Percentiles rank a stretch among this genome's conserved stretches.
These are phyloP conservation scores for Periconia digitata DNA, from an alignment of 2,329 filamentous ascomycete species.

Conservation along the genomic window DNA sequence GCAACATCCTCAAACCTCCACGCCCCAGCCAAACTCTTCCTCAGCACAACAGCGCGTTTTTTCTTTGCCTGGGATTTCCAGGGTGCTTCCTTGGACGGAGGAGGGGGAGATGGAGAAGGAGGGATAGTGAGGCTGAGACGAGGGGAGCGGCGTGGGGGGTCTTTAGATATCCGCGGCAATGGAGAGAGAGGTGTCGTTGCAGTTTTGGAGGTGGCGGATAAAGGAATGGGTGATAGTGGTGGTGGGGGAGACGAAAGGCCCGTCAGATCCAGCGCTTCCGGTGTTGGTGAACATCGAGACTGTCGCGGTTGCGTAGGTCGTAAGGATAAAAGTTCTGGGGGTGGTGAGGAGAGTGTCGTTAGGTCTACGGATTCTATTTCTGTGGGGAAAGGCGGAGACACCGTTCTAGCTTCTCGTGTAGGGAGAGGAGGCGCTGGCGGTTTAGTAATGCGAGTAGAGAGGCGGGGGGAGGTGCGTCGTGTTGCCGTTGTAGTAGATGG, in stretches of 20 bases:
- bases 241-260: slow-evolving; percentile 16
- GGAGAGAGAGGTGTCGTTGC: neutral
- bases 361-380: slow-evolving; percentile 26
- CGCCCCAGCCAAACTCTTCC: slow-evolving; percentile 34
- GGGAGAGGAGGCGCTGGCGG: slow-evolving; percentile 10
- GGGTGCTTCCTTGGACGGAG: slow-evolving; percentile 20
- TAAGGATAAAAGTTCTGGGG: too few relatives aligned
- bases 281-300: too few relatives aligned
- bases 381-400: too few relatives aligned
- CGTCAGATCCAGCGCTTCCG: too few relatives aligned
- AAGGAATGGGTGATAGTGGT: neutral
- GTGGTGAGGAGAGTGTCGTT: too few relatives aligned
- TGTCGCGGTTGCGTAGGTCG: too few relatives aligned
- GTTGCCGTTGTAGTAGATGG: neutral
- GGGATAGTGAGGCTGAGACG: slow-evolving; percentile 14
- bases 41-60: slow-evolving; percentile 33
- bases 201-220: neutral
- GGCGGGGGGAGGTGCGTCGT: slow-evolving; percentile 26
- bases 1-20: slow-evolving; percentile 33
- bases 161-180: neutral
- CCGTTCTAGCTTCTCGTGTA: too few relatives aligned
- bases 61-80: slow-evolving; percentile 35
- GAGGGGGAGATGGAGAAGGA: neutral
- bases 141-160: slow-evolving; percentile 22
- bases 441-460: too few relatives aligned